Evolutionary conservation across 768 basidiomycete species (phyloP), one percentile per base, ranked within the genome.

Genomic region (Tulasnella sp.): DNA sequence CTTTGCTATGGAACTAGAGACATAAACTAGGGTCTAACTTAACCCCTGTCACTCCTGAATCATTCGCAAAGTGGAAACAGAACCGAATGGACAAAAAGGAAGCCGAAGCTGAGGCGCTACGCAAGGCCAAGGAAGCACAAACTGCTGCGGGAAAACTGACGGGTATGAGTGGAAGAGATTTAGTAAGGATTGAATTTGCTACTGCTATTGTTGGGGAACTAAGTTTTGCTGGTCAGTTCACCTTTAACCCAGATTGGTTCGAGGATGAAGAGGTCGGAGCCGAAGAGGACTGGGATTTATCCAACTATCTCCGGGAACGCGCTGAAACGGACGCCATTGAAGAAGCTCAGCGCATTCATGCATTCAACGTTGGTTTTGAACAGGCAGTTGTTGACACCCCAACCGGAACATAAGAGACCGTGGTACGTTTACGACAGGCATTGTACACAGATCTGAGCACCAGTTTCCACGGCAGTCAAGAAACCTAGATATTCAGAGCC

Each of bases 171-270:
- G 95, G 95, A 45, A 75, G 89, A 66, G 95, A 98, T 67, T 69
- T 99, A 69, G 89, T 91, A 59, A 58, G 77, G 68, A 52, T 57
- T 53, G 58, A 45, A 31, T 9, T 27, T 37, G 33, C 43, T 44
- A 2, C 25, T 16, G 40, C 34, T 29, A 56, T 33, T 6, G 27
- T 57, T 20, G 40, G 43, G 40, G 41, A n/a, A 43, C 53, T 42
- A 37, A 19, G 19, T 13, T 27, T 19, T 7, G 19, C 19, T 25
- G 9, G 57, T 5, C 59, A 89, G 83, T 93, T 95, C 76, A 82
- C 87, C 68, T 93, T 87, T 77, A 91, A 92, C 66, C 84, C 89
- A 15, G 86, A 90, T 60, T 89, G 87, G 84, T 91, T 90, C 69
- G 77, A 81, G 57, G 89, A 89, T 59, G 75, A 81, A 45, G 77